Conservation (phyloP, 1,284 basidiomycete genomes). For the Microbotryum intermedium region DNA sequence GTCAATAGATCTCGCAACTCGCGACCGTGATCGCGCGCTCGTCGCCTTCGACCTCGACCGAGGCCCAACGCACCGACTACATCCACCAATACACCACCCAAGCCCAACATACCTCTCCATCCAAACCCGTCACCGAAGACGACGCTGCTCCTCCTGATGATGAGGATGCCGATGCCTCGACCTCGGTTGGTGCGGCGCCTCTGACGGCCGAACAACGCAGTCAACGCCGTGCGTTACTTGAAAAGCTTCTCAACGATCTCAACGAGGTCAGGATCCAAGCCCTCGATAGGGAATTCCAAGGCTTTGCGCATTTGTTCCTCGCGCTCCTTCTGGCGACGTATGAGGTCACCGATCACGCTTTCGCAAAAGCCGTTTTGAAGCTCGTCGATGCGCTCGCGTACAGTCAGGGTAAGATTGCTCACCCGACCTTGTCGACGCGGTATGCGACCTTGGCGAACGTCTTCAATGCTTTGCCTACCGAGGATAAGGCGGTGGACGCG, state of each 20-base stretch:
- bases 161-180: not conserved
- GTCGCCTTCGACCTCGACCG: not conserved
- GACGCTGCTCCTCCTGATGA: constrained; percentile 9
- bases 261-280: constrained; percentile 6
- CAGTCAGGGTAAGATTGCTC: constrained; percentile 7
- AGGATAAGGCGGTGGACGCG: constrained; percentile 32
- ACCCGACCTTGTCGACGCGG: constrained; percentile 23
- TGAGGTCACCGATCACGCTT: constrained; percentile 12
- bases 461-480: constrained; percentile 65
- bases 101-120: constrained; percentile 10
- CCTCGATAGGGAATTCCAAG: constrained; percentile 24
- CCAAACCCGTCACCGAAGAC: not conserved
- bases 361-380: constrained; percentile 9
- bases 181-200: constrained; percentile 3
- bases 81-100: constrained; percentile 5
- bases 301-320: constrained; percentile 27
- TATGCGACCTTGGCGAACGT: constrained; percentile 65
- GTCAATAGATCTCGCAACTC: constrained; percentile 14
- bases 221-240: constrained; percentile 15
- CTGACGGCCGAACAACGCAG: constrained; percentile 4
- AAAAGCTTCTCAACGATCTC: constrained; percentile 5
- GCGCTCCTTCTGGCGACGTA: constrained; percentile 19
- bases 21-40: constrained; percentile 15
- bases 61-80: constrained; percentile 10
- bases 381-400: constrained; percentile 16